phyloP scores from a whole-genome alignment of 2,329 filamentous ascomycete species.

The Aspergillus ochraceus region DNA sequence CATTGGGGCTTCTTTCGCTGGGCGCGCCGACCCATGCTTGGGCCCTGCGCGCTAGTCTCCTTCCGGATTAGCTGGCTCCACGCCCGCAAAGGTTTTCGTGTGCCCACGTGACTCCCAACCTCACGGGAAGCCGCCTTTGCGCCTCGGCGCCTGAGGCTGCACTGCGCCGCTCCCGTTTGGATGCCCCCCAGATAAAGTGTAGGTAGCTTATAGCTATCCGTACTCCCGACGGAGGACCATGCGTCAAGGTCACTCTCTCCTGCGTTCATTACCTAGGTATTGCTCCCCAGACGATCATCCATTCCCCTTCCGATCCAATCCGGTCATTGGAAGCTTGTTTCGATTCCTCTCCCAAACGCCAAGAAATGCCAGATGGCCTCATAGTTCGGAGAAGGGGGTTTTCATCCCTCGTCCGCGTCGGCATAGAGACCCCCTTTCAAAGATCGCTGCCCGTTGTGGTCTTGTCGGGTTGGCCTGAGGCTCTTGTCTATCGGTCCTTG shows the following conservation, averaged over 20 bases:
- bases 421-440: background rate
- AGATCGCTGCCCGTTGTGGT: background rate
- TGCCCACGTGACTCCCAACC: conserved; percentile 23
- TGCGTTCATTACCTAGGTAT: too few relatives aligned
- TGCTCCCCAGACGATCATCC: background rate
- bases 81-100: conserved; percentile 28
- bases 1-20: conserved; percentile 41
- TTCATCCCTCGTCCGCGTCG: conserved; percentile 6
- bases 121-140: conserved; percentile 8
- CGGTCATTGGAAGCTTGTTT: conserved; percentile 12
- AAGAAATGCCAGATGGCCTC: conserved; percentile 40
- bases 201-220: too few relatives aligned
- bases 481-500: background rate
- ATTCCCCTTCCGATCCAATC: background rate
- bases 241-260: too few relatives aligned
- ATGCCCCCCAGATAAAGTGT: too few relatives aligned
- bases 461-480: background rate
- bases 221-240: too few relatives aligned
- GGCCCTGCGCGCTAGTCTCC: conserved; percentile 31
- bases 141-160: background rate
- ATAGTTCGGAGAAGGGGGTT: conserved; percentile 5
- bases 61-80: conserved; percentile 28
- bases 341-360: conserved; percentile 18
- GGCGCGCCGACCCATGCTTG: conserved; percentile 44
- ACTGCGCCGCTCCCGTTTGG: background rate